Percentiles rank a stretch among this genome's conserved stretches.
Evolutionary conservation across 2,329 filamentous ascomycete genomes (phyloP).

Genomic region (Talaromyces sp.): DNA sequence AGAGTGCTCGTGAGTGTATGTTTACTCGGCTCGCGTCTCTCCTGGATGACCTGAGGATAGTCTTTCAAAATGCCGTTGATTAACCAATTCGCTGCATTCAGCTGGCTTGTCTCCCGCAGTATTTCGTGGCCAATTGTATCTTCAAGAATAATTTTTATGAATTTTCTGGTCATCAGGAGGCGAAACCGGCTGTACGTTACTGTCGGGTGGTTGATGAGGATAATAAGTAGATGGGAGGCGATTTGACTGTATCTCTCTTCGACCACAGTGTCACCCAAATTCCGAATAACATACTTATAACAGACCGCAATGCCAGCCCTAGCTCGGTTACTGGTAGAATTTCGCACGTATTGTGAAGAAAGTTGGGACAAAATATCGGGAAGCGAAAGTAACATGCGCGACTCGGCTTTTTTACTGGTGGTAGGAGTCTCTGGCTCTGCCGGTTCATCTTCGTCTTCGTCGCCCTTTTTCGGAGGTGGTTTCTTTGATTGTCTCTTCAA

Average conservation of each 20-base stretch:
- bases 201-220: constrained; percentile 69
- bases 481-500: constrained; percentile 69
- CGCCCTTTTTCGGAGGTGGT: constrained; percentile 48
- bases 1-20: constrained; percentile 74
- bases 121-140: constrained; percentile 75
- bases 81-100: constrained; percentile 72
- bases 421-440: constrained; percentile 69
- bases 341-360: constrained; percentile 72
- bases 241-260: constrained; percentile 79
- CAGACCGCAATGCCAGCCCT: constrained; percentile 81
- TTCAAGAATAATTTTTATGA: constrained; percentile 76
- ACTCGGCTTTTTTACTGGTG: constrained; percentile 63
- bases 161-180: constrained; percentile 75
- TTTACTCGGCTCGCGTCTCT: constrained; percentile 83
- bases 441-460: constrained; percentile 70
- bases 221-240: constrained; percentile 71
- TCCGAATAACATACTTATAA: constrained; percentile 74
- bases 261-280: constrained; percentile 74
- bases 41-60: constrained; percentile 83
- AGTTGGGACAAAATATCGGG: constrained; percentile 73
- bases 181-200: constrained; percentile 84
- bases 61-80: constrained; percentile 90
- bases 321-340: constrained; percentile 71
- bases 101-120: constrained; percentile 82
- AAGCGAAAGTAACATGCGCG: constrained; percentile 66